Conservation (phyloP, 257 asterid genomes). For the Nicotiana otophora region DNA sequence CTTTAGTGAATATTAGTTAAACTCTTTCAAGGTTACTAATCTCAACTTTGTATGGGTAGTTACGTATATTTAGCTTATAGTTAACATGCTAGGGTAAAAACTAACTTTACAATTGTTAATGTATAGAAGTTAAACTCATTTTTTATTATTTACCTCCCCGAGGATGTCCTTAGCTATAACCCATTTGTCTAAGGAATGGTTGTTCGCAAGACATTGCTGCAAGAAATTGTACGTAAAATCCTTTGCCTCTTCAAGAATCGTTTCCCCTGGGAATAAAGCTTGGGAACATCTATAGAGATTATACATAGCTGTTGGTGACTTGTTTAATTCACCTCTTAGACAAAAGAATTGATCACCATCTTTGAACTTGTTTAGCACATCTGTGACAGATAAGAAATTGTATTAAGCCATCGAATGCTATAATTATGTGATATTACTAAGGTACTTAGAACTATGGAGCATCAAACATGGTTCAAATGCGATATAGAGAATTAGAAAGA, state of each 20-base stretch:
- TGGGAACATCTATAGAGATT: conserved; percentile 4
- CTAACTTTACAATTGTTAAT: no score
- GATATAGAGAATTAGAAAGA: no score
- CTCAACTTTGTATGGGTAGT: no score
- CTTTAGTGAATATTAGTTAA: no score
- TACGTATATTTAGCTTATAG: no score
- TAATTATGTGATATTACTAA: no score
- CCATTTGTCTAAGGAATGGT: conserved; percentile 38
- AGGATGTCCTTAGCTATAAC: conserved; percentile 35
- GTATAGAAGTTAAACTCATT: no score
- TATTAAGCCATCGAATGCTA: no score
- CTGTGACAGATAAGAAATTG: conserved; percentile 8
- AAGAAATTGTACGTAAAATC: conserved; percentile 25
- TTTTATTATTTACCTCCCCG: conserved; percentile 27
- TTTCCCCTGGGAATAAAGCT: conserved; percentile 41
- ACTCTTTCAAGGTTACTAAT: no score
- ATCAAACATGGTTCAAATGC: no score
- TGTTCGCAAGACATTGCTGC: conserved; percentile 6
- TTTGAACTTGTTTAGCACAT: conserved; percentile 39
- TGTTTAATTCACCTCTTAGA: conserved; percentile 30
- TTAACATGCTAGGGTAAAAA: no score
- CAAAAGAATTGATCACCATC: conserved; percentile 31
- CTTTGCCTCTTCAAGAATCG: conserved; percentile 42
- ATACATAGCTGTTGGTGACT: conserved; percentile 21
- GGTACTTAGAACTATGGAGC: no score